Percentiles rank a stretch among this genome's conserved stretches.
Conservation (phyloP, 805 yeast genomes). For the Hanseniaspora occidentalis region DNA sequence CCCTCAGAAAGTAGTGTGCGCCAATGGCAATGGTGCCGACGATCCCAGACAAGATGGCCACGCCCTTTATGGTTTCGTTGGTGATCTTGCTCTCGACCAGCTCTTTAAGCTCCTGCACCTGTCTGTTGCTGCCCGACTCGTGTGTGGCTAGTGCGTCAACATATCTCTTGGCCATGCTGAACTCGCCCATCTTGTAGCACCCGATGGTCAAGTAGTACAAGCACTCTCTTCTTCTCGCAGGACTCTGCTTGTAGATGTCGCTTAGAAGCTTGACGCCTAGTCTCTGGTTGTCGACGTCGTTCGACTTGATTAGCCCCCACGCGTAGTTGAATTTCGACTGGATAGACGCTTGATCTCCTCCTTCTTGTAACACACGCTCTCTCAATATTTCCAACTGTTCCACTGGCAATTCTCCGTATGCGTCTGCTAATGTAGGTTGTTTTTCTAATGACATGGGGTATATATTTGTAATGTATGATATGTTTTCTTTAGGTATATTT, state of each 20-base stretch:
- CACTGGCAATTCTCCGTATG: constrained; percentile 39
- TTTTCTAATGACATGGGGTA: neutral
- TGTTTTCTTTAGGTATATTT: too few species aligned
- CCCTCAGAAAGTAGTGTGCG: constrained; percentile 1
- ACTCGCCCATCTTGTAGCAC: constrained; percentile 79
- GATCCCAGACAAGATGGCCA: constrained; percentile 77
- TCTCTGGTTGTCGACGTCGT: constrained; percentile 48
- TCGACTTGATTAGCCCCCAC: constrained; percentile 85
- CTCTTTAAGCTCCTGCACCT: constrained; percentile 57
- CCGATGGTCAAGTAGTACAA: constrained; percentile 82
- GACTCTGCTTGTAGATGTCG: constrained; percentile 57
- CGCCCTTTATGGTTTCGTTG: constrained; percentile 77
- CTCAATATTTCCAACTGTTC: constrained; percentile 67
- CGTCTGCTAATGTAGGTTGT: constrained; percentile 20
- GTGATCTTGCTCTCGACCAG: constrained; percentile 78
- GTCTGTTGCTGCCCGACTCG: constrained; percentile 69
- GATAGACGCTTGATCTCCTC: constrained; percentile 56
- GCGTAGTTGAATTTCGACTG: constrained; percentile 90
- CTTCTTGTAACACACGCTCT: constrained; percentile 68
- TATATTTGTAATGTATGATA: too few species aligned
- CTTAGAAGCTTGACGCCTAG: constrained; percentile 70
- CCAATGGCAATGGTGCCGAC: constrained; percentile 73
- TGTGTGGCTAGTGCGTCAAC: constrained; percentile 61
- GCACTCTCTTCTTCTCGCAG: constrained; percentile 78
- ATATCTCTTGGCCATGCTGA: constrained; percentile 72